These are phyloP conservation scores for Glycine soja DNA, from an alignment of 306 rosid genomes.

Conservation along the genomic window DNA sequence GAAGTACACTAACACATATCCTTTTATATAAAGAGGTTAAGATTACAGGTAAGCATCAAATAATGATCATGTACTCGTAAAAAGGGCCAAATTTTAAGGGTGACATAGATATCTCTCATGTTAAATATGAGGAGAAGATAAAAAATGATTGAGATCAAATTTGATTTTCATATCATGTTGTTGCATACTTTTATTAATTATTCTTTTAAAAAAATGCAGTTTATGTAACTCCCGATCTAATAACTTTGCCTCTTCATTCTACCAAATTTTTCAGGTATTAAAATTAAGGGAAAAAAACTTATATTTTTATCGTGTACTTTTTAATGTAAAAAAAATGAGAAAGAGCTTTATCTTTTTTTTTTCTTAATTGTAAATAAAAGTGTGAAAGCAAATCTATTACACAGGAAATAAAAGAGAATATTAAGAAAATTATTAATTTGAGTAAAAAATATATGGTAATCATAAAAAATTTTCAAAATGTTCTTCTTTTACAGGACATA, in stretches of 20 bases:
- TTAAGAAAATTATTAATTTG: not conserved
- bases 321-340: not conserved
- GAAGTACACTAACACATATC: not conserved
- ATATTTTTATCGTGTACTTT: too few relatives aligned
- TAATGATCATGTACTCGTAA: not conserved
- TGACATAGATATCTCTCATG: not conserved
- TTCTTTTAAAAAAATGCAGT: not conserved
- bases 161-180: not conserved
- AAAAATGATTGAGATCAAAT: not conserved
- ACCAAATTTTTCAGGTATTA: not conserved
- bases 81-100: conserved; percentile 13
- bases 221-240: not conserved
- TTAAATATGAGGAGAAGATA: not conserved
- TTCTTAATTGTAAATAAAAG: not conserved
- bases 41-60: not conserved
- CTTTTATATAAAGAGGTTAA: not conserved
- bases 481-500: not conserved
- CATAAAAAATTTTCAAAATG: not conserved
- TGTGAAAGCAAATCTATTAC: not conserved
- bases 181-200: not conserved
- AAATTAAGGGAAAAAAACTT: too few relatives aligned
- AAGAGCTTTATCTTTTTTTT: not conserved
- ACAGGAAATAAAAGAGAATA: not conserved
- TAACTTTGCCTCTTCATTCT: not conserved
- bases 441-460: not conserved